Evolutionary conservation across 1,139 yeast species (phyloP).

Genomic region (Taphrina pruni): DNA sequence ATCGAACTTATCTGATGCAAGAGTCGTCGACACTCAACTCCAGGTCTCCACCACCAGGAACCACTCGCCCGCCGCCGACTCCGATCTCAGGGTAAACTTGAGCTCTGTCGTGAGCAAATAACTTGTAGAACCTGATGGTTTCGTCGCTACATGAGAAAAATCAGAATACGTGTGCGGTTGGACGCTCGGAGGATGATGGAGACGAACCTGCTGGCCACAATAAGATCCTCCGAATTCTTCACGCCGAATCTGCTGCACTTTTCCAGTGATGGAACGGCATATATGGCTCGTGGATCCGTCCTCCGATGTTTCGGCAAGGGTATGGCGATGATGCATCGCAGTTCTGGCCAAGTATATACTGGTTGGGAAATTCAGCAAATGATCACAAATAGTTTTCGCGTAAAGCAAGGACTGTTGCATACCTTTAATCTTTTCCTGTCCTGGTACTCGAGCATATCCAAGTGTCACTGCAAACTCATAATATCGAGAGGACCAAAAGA

Average conservation of each 20-base stretch:
- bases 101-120: conserved; percentile 11
- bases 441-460: conserved; percentile 63
- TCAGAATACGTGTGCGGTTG: background rate
- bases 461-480: conserved; percentile 76
- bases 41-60: conserved; percentile 14
- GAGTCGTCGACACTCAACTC: background rate
- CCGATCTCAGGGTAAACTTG: conserved; percentile 16
- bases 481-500: conserved; percentile 71
- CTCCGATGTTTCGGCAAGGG: conserved; percentile 53
- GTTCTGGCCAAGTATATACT: conserved; percentile 70
- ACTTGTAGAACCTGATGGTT: conserved; percentile 29
- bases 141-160: conserved; percentile 16
- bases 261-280: conserved; percentile 62
- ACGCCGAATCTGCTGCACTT: conserved; percentile 1
- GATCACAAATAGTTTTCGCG: background rate
- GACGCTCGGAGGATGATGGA: too few species aligned
- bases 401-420: too few species aligned
- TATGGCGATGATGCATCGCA: conserved; percentile 60
- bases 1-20: background rate
- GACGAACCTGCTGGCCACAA: conserved; percentile 23
- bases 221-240: conserved; percentile 24
- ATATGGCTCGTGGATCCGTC: conserved; percentile 64
- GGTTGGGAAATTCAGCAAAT: conserved; percentile 45
- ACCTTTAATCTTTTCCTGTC: conserved; percentile 7
- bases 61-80: conserved; percentile 30